phyloP scores from a whole-genome alignment of 257 asterid species.

The Schizonepeta tenuifolia region DNA sequence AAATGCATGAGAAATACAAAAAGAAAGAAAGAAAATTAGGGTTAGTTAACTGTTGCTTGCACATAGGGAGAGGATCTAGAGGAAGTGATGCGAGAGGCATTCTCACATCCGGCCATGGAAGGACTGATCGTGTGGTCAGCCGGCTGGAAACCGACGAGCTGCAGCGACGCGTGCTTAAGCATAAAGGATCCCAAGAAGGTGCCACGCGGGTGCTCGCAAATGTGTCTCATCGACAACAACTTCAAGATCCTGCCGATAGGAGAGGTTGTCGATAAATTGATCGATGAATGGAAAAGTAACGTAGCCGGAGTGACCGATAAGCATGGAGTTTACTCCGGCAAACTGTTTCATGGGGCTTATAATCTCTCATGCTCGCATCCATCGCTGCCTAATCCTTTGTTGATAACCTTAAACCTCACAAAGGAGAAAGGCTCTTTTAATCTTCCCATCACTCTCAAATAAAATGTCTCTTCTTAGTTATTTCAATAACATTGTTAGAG shows the following conservation, averaged over 20 bases:
- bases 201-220: slow-evolving; percentile 22
- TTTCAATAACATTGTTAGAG: too few relatives aligned
- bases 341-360: slow-evolving; percentile 53
- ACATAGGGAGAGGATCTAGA: slow-evolving; percentile 40
- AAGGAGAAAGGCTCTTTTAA: slow-evolving; percentile 23
- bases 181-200: neutral
- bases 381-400: neutral
- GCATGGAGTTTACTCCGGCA: slow-evolving; percentile 35
- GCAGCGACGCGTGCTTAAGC: slow-evolving; percentile 45
- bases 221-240: slow-evolving; percentile 51
- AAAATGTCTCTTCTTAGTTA: too few relatives aligned
- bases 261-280: slow-evolving; percentile 53
- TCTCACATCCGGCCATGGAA: slow-evolving; percentile 62
- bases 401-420: slow-evolving; percentile 14
- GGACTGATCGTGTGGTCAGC: slow-evolving; percentile 58
- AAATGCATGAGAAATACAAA: too few relatives aligned
- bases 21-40: too few relatives aligned
- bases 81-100: slow-evolving; percentile 55
- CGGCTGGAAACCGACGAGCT: slow-evolving; percentile 54
- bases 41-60: too few relatives aligned
- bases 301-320: slow-evolving; percentile 39
- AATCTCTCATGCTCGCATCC: slow-evolving; percentile 41
- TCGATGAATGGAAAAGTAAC: slow-evolving; percentile 53
- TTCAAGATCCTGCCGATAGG: slow-evolving; percentile 51
- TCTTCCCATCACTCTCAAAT: neutral